phyloP scores from a whole-genome alignment of 192 early-diverging fungal species.

The Coemansia sp. region DNA sequence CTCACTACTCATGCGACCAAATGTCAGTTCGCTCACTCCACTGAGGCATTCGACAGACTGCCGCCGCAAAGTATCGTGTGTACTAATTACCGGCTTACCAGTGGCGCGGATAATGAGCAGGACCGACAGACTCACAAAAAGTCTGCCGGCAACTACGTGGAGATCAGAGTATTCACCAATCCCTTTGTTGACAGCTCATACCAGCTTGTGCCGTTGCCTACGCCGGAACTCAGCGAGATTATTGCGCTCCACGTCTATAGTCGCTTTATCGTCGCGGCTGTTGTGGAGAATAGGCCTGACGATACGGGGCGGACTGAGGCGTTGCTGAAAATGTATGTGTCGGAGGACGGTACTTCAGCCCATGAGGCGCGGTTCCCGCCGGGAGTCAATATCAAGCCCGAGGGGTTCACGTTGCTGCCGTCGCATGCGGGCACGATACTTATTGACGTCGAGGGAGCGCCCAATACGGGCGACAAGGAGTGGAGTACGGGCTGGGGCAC shows the following conservation, averaged over 20 bases:
- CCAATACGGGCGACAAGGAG: slow-evolving; percentile 45
- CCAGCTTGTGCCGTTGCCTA: slow-evolving; percentile 21
- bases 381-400: slow-evolving; percentile 68
- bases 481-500: slow-evolving; percentile 50
- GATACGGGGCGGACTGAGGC: slow-evolving; percentile 27
- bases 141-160: slow-evolving; percentile 64
- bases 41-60: slow-evolving; percentile 62
- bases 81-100: slow-evolving; percentile 65
- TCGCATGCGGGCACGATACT: slow-evolving; percentile 79
- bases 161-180: slow-evolving; percentile 65
- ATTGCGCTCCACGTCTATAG: slow-evolving; percentile 39
- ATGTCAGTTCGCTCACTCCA: slow-evolving; percentile 77
- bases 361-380: slow-evolving; percentile 85
- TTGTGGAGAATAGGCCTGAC: slow-evolving; percentile 15
- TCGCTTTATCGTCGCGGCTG: slow-evolving; percentile 50
- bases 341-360: slow-evolving; percentile 76
- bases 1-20: slow-evolving; percentile 84
- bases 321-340: slow-evolving; percentile 70
- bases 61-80: slow-evolving; percentile 79
- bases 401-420: slow-evolving; percentile 87
- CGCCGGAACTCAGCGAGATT: slow-evolving; percentile 29
- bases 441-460: slow-evolving; percentile 74
- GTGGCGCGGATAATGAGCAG: slow-evolving; percentile 56
- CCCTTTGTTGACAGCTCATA: slow-evolving; percentile 30
- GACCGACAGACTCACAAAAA: slow-evolving; percentile 30